Percentiles rank a stretch among this genome's conserved stretches.
phyloP scores from a whole-genome alignment of 495 filamentous ascomycete genomes.

The Evansstolkia leycettana region DNA sequence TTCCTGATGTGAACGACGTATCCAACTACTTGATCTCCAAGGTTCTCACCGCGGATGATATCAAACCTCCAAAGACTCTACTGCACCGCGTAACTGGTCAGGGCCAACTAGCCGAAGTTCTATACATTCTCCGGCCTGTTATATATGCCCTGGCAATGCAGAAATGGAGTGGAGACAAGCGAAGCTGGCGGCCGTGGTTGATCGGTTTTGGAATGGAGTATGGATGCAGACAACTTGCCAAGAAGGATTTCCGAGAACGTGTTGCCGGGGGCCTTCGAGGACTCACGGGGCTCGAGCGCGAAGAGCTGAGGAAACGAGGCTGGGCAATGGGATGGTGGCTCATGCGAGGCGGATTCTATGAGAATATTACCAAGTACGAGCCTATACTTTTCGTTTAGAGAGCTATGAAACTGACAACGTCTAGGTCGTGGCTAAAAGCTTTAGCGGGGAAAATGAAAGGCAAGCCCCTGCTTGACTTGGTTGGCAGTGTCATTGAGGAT shows the following conservation, averaged over 20 bases:
- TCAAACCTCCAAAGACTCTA: slow-evolving; percentile 76
- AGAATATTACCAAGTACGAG: slow-evolving; percentile 71
- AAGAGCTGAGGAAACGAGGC: slow-evolving; percentile 72
- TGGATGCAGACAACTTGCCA: slow-evolving; percentile 71
- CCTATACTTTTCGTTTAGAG: neutral
- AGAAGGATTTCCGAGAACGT: slow-evolving; percentile 53
- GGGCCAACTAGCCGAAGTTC: slow-evolving; percentile 69
- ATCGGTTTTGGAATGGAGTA: slow-evolving; percentile 80
- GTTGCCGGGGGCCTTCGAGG: slow-evolving; percentile 55
- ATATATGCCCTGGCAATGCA: slow-evolving; percentile 82
- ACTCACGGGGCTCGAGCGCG: slow-evolving; percentile 72
- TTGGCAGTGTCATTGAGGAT: slow-evolving; percentile 78
- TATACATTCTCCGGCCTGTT: slow-evolving; percentile 83
- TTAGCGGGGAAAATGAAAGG: slow-evolving; percentile 55
- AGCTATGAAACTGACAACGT: slow-evolving; percentile 16
- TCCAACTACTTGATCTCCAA: slow-evolving; percentile 79
- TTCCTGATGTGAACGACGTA: slow-evolving; percentile 70
- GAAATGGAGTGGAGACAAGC: slow-evolving; percentile 45
- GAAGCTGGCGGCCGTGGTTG: slow-evolving; percentile 79
- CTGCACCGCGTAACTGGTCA: slow-evolving; percentile 57
- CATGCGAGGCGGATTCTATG: slow-evolving; percentile 92
- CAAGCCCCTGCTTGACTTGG: slow-evolving; percentile 64
- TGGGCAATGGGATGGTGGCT: slow-evolving; percentile 91
- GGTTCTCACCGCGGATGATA: slow-evolving; percentile 88
- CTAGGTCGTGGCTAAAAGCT: slow-evolving; percentile 45